phyloP scores from a whole-genome alignment of 2,329 filamentous ascomycete species.

The Pseudopyrenochaeta lycopersici region DNA sequence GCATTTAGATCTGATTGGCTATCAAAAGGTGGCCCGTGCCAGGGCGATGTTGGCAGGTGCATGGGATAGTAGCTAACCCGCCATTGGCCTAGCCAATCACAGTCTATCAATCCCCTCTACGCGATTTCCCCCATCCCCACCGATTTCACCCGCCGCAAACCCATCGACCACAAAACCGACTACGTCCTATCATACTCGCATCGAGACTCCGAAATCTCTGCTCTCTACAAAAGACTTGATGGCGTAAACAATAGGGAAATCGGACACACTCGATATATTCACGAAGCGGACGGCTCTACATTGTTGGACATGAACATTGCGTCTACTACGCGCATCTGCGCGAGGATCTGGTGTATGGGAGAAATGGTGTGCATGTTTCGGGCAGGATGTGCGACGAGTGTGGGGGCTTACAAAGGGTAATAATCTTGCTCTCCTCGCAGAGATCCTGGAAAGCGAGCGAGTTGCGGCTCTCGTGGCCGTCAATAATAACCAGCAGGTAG shows the following conservation, averaged over 20 bases:
- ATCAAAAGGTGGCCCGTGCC: no score
- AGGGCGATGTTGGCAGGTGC: no score
- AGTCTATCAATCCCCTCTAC: conserved; percentile 22
- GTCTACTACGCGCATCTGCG: conserved; percentile 28
- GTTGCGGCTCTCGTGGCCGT: no score
- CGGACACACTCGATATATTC: conserved; percentile 18
- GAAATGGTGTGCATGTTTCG: conserved; percentile 24
- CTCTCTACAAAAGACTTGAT: conserved; percentile 26
- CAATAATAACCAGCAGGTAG: no score
- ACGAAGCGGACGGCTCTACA: conserved; percentile 22
- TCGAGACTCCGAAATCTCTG: conserved; percentile 13
- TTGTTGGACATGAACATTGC: conserved; percentile 24
- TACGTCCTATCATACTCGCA: conserved; percentile 28
- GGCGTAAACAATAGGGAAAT: conserved; percentile 14
- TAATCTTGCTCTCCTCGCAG: no score
- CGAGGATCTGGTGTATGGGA: conserved; percentile 14
- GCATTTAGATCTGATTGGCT: no score
- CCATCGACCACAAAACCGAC: conserved; percentile 24
- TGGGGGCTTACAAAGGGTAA: no score
- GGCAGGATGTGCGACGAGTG: no score
- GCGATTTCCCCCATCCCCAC: conserved; percentile 9
- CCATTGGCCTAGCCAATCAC: conserved; percentile 19
- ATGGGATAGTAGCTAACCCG: conserved; percentile 9
- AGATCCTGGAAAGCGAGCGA: no score
- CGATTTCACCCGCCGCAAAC: conserved; percentile 9